These are phyloP conservation scores for Azolla pinnata DNA, from an alignment of 75 land plant species.

Conservation along the genomic window DNA sequence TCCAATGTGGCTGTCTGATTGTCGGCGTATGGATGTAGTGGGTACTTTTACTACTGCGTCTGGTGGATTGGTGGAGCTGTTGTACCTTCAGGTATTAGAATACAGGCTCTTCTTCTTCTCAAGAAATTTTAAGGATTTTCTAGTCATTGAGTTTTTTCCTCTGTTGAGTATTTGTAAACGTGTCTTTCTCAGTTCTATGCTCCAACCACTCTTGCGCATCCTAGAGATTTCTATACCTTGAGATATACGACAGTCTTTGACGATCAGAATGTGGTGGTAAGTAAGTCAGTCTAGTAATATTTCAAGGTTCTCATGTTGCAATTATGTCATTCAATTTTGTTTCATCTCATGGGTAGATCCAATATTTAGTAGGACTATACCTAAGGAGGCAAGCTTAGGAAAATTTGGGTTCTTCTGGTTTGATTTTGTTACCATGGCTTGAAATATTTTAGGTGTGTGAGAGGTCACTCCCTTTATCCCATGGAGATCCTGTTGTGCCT, in stretches of 20 bases:
- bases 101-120: too few species aligned
- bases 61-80: slow-evolving; percentile 36
- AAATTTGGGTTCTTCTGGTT: too few species aligned
- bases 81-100: slow-evolving; percentile 41
- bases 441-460: slow-evolving; percentile 78
- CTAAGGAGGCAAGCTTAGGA: too few species aligned
- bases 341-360: too few species aligned
- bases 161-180: too few species aligned
- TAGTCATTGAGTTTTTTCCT: too few species aligned
- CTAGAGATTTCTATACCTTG: slow-evolving; percentile 37
- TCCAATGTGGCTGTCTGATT: slow-evolving; percentile 31
- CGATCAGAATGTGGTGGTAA: slow-evolving; percentile 35
- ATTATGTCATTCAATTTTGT: too few species aligned
- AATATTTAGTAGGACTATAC: too few species aligned
- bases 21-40: slow-evolving; percentile 36
- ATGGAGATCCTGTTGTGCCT: slow-evolving; percentile 45
- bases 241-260: slow-evolving; percentile 37
- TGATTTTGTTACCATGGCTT: too few species aligned
- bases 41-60: slow-evolving; percentile 28
- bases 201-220: slow-evolving; percentile 35
- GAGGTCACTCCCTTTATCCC: slow-evolving; percentile 62
- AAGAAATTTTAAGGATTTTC: too few species aligned
- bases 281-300: too few species aligned
- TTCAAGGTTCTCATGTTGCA: background rate
- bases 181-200: slow-evolving; percentile 29